Evolutionary conservation across 192 early-diverging fungal genomes (phyloP).

Genomic region (Allomyces javanicus): DNA sequence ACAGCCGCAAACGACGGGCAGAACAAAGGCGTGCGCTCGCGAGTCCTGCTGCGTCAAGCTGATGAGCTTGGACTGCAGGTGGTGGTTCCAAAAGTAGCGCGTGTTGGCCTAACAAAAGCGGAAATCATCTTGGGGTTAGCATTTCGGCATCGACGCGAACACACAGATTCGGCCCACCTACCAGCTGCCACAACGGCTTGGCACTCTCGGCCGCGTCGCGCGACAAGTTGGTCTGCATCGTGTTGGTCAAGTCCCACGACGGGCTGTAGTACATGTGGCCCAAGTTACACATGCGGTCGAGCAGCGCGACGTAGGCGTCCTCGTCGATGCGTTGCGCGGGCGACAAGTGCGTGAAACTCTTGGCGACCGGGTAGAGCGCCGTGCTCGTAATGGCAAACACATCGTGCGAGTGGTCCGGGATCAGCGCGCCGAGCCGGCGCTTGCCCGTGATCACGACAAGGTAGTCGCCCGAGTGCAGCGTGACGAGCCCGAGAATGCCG

Average conservation of each 20-base stretch:
- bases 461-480: conserved; percentile 19
- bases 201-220: conserved; percentile 14
- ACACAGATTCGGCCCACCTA: conserved; percentile 12
- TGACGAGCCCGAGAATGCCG: conserved; percentile 20
- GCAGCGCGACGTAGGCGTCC: conserved; percentile 32
- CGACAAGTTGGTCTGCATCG: conserved; percentile 44
- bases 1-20: conserved; percentile 85
- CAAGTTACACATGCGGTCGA: conserved; percentile 28
- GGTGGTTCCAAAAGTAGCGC: conserved; percentile 86
- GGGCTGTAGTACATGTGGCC: conserved; percentile 68
- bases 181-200: conserved; percentile 30
- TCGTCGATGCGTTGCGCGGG: conserved; percentile 31
- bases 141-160: neutral
- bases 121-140: neutral
- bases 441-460: conserved; percentile 18
- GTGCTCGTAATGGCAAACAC: conserved; percentile 21
- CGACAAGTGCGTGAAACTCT: conserved; percentile 8
- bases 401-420: conserved; percentile 10
- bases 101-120: conserved; percentile 54
- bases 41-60: conserved; percentile 14
- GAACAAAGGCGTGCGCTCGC: conserved; percentile 55
- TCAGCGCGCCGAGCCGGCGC: conserved; percentile 15
- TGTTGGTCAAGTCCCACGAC: conserved; percentile 65
- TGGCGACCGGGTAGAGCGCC: conserved; percentile 14
- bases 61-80: conserved; percentile 47